Base-by-base conservation (phyloP, 2,329 filamentous ascomycete genomes). In the Neonectria faginata region DNA sequence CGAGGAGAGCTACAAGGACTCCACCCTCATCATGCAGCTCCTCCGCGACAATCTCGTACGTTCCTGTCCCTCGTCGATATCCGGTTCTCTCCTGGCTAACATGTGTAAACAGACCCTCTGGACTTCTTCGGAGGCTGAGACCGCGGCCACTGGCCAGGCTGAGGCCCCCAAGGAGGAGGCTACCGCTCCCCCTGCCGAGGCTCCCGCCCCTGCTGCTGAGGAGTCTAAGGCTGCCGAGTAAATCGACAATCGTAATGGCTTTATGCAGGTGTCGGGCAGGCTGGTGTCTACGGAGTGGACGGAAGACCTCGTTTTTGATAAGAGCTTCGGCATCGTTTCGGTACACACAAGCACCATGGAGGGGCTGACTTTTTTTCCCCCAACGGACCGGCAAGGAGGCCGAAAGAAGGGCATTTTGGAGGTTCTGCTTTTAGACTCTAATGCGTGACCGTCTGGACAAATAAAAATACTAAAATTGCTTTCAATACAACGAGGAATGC, bases 1-100 rank as follows among this genome's bases (percentile, higher is more conserved):
- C 81, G 94, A 97, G 89, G 94, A 97, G 88, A 97, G 93, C 89
- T 97, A 97, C 92, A 97, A 97, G 90, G 94, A 97, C 86, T 97
- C 93, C 51, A 97, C 94, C 70, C 90, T 97, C 77, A 97, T 97
- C 85, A 97, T 97, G 94, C 94, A 97, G 87, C 92, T 97, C 69
- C 91, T 97, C 80, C 92, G 94, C 80, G 94, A 97, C 86, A 97
- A 97, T 89, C 81, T 97, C 81, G 93, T 97, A 87, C 73, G 88
- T 81, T 31, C 22, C 31, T 7, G 7, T 57, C 9, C 11, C 4
- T 12, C 5, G 1, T 41, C 18, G 18, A 16, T 11, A 6, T 2
- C 31, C n/a, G 22, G 16, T 14, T 27, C 2, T 11, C 22, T 8
- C 22, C 12, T 45, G 57, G 55, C 81, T 82, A 73, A 82, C 70